phyloP scores from a whole-genome alignment of 2,329 filamentous ascomycete genomes.

The Colletotrichum plurivorum region DNA sequence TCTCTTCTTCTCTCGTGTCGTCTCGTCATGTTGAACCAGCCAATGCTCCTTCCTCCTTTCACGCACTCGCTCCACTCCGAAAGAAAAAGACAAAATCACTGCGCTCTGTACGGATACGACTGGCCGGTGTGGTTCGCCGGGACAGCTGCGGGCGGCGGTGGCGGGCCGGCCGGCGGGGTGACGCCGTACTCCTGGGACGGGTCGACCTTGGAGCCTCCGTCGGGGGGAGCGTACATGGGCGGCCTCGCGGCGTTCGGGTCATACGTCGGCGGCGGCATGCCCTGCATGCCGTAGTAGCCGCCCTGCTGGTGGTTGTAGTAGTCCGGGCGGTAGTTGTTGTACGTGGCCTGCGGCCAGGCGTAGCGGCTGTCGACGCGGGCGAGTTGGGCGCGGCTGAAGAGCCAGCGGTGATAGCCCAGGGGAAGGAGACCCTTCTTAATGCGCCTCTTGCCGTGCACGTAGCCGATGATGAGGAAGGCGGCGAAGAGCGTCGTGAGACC shows the following conservation, averaged over 20 bases:
- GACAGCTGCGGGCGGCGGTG: constrained; percentile 51
- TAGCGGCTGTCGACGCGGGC: constrained; percentile 65
- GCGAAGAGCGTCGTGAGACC: constrained; percentile 71
- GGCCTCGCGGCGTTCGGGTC: constrained; percentile 67
- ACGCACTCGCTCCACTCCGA: not conserved
- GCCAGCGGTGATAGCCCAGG: constrained; percentile 78
- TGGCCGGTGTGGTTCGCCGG: constrained; percentile 51
- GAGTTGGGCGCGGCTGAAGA: constrained; percentile 63
- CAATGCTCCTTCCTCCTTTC: constrained; percentile 31
- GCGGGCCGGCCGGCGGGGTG: constrained; percentile 64
- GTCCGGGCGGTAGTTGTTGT: constrained; percentile 57
- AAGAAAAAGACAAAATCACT: constrained; percentile 25
- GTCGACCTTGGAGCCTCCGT: constrained; percentile 67
- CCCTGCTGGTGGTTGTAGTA: constrained; percentile 46
- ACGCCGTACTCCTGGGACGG: constrained; percentile 48
- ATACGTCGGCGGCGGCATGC: constrained; percentile 70
- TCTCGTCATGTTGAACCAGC: constrained; percentile 24
- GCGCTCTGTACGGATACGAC: constrained; percentile 46
- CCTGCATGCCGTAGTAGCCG: constrained; percentile 62
- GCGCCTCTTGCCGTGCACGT: constrained; percentile 77
- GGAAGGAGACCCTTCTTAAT: constrained; percentile 76
- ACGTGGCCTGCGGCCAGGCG: constrained; percentile 54
- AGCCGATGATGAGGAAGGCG: constrained; percentile 76
- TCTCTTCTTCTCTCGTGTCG: not conserved
- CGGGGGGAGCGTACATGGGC: constrained; percentile 68